phyloP scores from a whole-genome alignment of 176 grass and related monocot species.

The Phoenix roebelenii region DNA sequence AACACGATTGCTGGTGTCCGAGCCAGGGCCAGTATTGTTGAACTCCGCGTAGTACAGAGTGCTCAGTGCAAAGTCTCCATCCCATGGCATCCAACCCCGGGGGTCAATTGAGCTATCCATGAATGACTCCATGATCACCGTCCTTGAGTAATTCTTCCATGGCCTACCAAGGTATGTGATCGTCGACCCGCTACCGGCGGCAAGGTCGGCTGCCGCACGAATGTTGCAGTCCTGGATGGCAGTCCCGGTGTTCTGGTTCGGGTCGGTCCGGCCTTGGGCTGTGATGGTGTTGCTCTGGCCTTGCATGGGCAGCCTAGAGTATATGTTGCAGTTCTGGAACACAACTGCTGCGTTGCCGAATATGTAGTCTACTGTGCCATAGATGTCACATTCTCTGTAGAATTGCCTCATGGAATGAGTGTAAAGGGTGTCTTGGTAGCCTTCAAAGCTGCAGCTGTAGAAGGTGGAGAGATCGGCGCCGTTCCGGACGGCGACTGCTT shows the following conservation, averaged over 20 bases:
- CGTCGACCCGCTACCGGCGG: constrained; percentile 29
- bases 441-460: constrained; percentile 96
- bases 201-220: constrained; percentile 51
- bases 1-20: too few relatives aligned
- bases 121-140: too few relatives aligned
- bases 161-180: neutral
- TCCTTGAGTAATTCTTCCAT: too few relatives aligned
- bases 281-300: constrained; percentile 91
- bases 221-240: constrained; percentile 55
- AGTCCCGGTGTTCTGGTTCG: constrained; percentile 90
- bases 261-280: constrained; percentile 78
- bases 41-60: too few relatives aligned
- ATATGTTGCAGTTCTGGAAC: constrained; percentile 69
- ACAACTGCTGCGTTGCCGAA: constrained; percentile 88
- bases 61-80: too few relatives aligned
- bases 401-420: constrained; percentile 84
- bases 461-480: constrained; percentile 67
- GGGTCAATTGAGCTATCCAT: too few relatives aligned
- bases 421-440: constrained; percentile 96
- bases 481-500: constrained; percentile 71
- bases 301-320: constrained; percentile 45
- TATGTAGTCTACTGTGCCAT: constrained; percentile 93
- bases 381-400: constrained; percentile 85
- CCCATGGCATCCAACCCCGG: too few relatives aligned
- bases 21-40: too few relatives aligned